Base-by-base conservation (phyloP, 2,329 filamentous ascomycete genomes). In the Fusarium hostae region DNA sequence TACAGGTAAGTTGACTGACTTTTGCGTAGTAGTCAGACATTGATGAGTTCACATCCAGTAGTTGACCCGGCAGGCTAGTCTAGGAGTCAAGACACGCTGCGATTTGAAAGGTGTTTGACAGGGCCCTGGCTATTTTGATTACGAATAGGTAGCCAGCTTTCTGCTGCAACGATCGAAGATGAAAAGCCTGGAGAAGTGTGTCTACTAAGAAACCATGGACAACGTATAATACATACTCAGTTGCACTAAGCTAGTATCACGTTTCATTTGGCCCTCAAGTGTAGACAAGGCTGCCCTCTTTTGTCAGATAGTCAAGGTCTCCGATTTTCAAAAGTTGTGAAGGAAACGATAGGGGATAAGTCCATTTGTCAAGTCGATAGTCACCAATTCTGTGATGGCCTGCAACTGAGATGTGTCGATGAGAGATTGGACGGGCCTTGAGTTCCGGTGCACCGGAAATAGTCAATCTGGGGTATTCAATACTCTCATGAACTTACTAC, bases 221-320 rank as follows among this genome's bases (percentile, higher is more conserved):
- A 35, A 4, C 4, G 30, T 6, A 1, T 8, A 3, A 15, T 24
- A 6, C 9, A 24, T 5, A 7, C 16, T 51, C 16, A 20, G 8
- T 20, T 35, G 4, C 16, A 26, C 16, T 9, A 24, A 51, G 9
- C n/a, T 3, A 34, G 18, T 6, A 26, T 37, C 32, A 5, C 6
- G 1, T 16, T 13, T 26, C 3, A 26, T 20, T 26, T 3, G 1
- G 8, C 4, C 18, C 13, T 24, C 15, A 3, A 11, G 1, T 26
- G 11, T 26, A 15, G 4, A 11, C 9, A 11, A 51, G 9, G 32
- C 4, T 11, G 1, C 6, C 2, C 6, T 26, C 12, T n/a, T 2
- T 3, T 13, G 13, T 10, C 18, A 35, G 18, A 35, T 10, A 8
- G 2, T 26, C 11, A 9, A 13, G 12, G 20, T 7, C 22, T 26